Conservation (phyloP, 495 filamentous ascomycete genomes). For the Zalerion maritima region DNA sequence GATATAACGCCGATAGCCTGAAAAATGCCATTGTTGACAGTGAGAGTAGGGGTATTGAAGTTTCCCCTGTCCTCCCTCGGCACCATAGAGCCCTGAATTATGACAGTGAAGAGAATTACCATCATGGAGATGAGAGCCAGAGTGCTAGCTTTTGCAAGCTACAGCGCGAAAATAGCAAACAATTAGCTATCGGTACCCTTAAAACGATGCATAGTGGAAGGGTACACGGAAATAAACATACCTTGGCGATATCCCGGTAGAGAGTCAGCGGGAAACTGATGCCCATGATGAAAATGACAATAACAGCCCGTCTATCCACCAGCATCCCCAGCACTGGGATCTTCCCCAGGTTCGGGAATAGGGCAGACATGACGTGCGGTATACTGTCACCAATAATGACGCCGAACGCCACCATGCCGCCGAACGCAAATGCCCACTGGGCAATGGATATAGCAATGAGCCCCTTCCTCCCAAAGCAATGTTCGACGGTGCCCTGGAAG, state of each 20-base stretch:
- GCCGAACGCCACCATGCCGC: slow-evolving; percentile 95
- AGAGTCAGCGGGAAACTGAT: slow-evolving; percentile 86
- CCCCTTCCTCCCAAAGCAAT: slow-evolving; percentile 79
- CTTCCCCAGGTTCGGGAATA: slow-evolving; percentile 63
- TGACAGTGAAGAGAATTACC: slow-evolving; percentile 75
- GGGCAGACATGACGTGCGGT: slow-evolving; percentile 67
- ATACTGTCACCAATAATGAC: slow-evolving; percentile 95
- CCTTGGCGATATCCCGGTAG: slow-evolving; percentile 96
- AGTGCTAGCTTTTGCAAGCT: slow-evolving; percentile 91
- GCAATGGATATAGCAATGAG: slow-evolving; percentile 82
- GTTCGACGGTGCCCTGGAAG: slow-evolving; percentile 88
- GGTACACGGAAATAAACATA: slow-evolving; percentile 19
- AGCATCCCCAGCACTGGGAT: slow-evolving; percentile 68
- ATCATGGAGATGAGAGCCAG: slow-evolving; percentile 83
- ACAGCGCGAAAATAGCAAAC: slow-evolving; percentile 5
- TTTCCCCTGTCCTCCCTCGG: slow-evolving; percentile 54
- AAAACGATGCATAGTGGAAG: not conserved
- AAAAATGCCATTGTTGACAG: slow-evolving; percentile 74
- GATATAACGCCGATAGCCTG: slow-evolving; percentile 96
- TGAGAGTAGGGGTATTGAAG: slow-evolving; percentile 47
- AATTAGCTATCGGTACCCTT: not conserved
- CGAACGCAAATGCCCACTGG: slow-evolving; percentile 97
- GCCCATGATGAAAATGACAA: slow-evolving; percentile 68
- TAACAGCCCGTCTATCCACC: slow-evolving; percentile 65
- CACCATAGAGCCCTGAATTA: slow-evolving; percentile 67